Conservation (phyloP, 2,329 filamentous ascomycete species). For the Fusarium sambucinum region DNA sequence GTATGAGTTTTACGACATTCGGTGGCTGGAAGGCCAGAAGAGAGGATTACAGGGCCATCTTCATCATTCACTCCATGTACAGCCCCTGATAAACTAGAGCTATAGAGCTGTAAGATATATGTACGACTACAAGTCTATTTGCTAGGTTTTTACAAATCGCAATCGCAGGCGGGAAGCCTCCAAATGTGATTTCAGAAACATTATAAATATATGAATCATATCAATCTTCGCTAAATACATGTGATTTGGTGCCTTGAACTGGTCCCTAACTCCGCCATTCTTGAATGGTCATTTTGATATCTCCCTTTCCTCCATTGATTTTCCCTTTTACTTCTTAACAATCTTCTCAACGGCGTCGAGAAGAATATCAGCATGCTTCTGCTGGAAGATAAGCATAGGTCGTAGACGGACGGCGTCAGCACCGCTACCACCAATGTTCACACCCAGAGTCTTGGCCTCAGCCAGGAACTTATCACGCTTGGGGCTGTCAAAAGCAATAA, state of each 20-base stretch:
- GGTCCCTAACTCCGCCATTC: conserved; percentile 26
- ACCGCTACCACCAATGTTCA: conserved; percentile 91
- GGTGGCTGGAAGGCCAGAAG: neutral
- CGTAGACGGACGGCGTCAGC: conserved; percentile 80
- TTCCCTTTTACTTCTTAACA: conserved; percentile 58
- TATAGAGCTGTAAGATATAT: conserved; percentile 1
- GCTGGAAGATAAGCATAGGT: conserved; percentile 93
- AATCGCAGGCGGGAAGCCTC: neutral
- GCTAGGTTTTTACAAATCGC: neutral
- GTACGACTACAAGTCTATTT: neutral
- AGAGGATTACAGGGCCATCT: neutral
- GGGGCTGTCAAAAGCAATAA: conserved; percentile 91
- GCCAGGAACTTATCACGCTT: conserved; percentile 81
- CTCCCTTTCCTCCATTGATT: neutral
- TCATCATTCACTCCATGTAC: neutral
- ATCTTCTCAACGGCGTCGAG: conserved; percentile 83
- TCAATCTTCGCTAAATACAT: conserved; percentile 18
- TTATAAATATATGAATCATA: conserved; percentile 7
- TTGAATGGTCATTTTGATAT: conserved; percentile 14
- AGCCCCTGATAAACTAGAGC: neutral
- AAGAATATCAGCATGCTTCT: conserved; percentile 88
- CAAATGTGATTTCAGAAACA: neutral
- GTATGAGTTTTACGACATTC: neutral
- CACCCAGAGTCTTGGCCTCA: conserved; percentile 81
- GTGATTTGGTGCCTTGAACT: conserved; percentile 6